phyloP scores from a whole-genome alignment of 768 basidiomycete genomes.

The Brasilioporus rufonigricans region DNA sequence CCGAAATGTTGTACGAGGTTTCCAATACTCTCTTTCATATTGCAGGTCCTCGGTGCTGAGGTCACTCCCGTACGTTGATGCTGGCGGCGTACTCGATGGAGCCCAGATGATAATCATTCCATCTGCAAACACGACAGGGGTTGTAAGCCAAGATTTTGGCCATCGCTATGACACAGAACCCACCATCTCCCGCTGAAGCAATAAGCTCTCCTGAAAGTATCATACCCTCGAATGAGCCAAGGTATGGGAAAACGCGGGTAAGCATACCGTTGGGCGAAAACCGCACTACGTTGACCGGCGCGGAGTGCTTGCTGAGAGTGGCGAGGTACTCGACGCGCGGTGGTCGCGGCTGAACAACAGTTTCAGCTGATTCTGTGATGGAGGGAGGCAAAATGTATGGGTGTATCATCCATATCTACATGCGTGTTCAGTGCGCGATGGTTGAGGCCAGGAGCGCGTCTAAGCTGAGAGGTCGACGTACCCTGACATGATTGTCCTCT shows the following conservation, averaged over 20 bases:
- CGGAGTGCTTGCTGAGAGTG: slow-evolving; percentile 89
- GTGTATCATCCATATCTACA: slow-evolving; percentile 90
- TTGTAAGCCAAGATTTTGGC: background rate
- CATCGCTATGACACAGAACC: slow-evolving; percentile 25
- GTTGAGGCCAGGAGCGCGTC: slow-evolving; percentile 12
- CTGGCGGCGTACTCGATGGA: slow-evolving; percentile 68
- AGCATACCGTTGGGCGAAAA: slow-evolving; percentile 89
- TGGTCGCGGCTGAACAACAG: slow-evolving; percentile 43
- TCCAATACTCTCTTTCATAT: slow-evolving; percentile 95
- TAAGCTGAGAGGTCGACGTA: slow-evolving; percentile 43
- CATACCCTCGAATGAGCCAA: slow-evolving; percentile 4
- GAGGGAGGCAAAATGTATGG: slow-evolving; percentile 80
- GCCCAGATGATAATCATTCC: slow-evolving; percentile 98
- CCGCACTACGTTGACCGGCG: slow-evolving; percentile 93
- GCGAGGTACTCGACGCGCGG: slow-evolving; percentile 97
- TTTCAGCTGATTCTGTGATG: slow-evolving; percentile 39
- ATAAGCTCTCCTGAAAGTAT: slow-evolving; percentile 70
- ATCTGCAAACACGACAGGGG: slow-evolving; percentile 47
- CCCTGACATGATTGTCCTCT: slow-evolving; percentile 95
- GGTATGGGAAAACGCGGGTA: slow-evolving; percentile 1
- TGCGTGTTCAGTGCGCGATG: slow-evolving; percentile 5
- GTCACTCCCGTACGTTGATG: slow-evolving; percentile 80
- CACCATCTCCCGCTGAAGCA: slow-evolving; percentile 97
- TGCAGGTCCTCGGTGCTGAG: slow-evolving; percentile 73
- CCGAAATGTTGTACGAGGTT: slow-evolving; percentile 82